A percentile compares a stretch with the other conserved stretches of the same genome.
Evolutionary conservation across 2,329 filamentous ascomycete species (phyloP).

Genomic region (Lachnellula occidentalis): DNA sequence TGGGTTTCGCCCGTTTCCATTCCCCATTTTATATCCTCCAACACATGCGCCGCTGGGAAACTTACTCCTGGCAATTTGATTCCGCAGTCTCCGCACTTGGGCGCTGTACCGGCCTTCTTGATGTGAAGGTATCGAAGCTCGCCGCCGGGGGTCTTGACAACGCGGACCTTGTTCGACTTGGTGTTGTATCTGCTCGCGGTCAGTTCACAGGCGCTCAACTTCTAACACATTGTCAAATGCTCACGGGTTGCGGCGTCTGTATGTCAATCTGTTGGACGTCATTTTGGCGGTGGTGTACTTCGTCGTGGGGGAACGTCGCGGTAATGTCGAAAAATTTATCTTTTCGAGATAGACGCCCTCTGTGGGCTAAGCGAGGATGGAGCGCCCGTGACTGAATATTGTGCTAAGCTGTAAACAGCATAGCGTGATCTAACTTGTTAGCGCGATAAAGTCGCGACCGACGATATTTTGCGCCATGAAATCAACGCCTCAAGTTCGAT

Average conservation of each 20-base stretch:
- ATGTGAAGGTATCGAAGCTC: constrained; percentile 95
- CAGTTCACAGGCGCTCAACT: constrained; percentile 5
- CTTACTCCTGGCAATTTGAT: constrained; percentile 96
- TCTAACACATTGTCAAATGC: constrained; percentile 26
- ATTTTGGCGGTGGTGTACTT: constrained; percentile 37
- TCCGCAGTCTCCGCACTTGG: constrained; percentile 99
- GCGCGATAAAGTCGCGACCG: background rate
- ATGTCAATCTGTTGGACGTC: constrained; percentile 45
- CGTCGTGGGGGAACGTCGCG: constrained; percentile 35
- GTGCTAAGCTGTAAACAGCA: too few species aligned
- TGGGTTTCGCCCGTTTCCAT: background rate
- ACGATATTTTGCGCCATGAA: background rate
- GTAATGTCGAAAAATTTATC: constrained; percentile 4
- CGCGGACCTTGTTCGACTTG: constrained; percentile 90
- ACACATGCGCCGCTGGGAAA: constrained; percentile 32
- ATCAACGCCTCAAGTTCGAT: background rate
- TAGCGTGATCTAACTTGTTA: too few species aligned
- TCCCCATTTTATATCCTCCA: background rate
- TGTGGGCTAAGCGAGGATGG: background rate
- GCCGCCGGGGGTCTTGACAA: constrained; percentile 95
- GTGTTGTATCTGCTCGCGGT: constrained; percentile 79
- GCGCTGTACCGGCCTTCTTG: constrained; percentile 98
- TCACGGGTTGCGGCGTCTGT: constrained; percentile 71
- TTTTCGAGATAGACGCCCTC: background rate
- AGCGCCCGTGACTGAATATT: too few species aligned